phyloP scores from a whole-genome alignment of 306 rosid species.

The Urtica urens region DNA sequence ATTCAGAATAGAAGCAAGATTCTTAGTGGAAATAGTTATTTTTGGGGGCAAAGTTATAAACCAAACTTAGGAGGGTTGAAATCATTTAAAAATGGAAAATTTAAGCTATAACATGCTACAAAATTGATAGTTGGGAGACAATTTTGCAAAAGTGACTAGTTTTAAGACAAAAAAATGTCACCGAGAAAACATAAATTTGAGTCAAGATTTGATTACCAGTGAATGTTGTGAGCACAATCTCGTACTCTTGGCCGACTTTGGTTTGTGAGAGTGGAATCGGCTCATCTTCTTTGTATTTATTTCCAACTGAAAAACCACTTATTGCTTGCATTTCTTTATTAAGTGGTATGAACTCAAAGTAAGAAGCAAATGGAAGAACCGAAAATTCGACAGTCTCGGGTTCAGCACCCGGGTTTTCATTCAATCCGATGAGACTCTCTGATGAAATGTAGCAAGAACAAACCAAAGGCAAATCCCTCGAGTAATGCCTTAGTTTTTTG shows the following conservation, averaged over 20 bases:
- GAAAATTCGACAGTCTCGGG: slow-evolving; percentile 75
- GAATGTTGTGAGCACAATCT: slow-evolving; percentile 79
- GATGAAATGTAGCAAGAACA: slow-evolving; percentile 84
- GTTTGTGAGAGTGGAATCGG: slow-evolving; percentile 66
- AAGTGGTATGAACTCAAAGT: slow-evolving; percentile 84
- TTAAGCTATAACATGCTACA: no score
- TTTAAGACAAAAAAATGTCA: slow-evolving; percentile 11
- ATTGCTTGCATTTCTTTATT: slow-evolving; percentile 44
- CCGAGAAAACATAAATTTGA: background rate
- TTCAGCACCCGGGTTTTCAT: slow-evolving; percentile 49
- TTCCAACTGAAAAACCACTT: no score
- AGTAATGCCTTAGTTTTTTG: slow-evolving; percentile 59
- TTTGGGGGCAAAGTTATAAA: background rate
- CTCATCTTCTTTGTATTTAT: slow-evolving; percentile 62
- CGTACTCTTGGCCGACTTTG: slow-evolving; percentile 69
- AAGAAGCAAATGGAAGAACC: slow-evolving; percentile 69
- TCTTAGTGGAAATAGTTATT: no score
- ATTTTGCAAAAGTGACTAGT: slow-evolving; percentile 10
- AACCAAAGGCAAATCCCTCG: slow-evolving; percentile 57
- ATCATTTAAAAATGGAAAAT: no score
- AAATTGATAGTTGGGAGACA: no score
- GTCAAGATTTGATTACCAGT: no score
- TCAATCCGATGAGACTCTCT: slow-evolving; percentile 89
- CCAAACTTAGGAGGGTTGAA: no score
- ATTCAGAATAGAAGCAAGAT: no score